phyloP scores from a whole-genome alignment of 78 protist genomes.

The Cavenderia fasciculata region DNA sequence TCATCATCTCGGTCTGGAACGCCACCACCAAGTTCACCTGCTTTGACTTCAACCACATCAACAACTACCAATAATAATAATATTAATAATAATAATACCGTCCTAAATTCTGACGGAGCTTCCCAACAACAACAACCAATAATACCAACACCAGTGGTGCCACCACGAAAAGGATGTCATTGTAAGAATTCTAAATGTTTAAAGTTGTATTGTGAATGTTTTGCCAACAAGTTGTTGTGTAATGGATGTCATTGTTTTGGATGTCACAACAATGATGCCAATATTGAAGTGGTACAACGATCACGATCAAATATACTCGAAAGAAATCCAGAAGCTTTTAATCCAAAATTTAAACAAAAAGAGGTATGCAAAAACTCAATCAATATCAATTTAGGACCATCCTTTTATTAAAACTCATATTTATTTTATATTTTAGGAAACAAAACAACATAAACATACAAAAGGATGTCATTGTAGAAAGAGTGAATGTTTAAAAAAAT shows the following conservation, averaged over 20 bases:
- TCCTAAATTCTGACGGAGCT: no score
- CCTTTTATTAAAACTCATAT: no score
- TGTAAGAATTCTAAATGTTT: slow-evolving; percentile 90
- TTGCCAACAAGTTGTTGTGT: slow-evolving; percentile 75
- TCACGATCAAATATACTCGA: slow-evolving; percentile 81
- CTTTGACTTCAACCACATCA: no score
- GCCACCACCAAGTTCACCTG: no score
- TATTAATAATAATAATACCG: no score
- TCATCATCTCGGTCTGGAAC: no score
- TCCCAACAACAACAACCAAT: no score
- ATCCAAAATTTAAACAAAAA: slow-evolving; percentile 72
- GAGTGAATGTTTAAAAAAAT: slow-evolving; percentile 87
- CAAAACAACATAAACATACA: slow-evolving; percentile 51
- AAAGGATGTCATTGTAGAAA: slow-evolving; percentile 91
- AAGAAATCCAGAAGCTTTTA: slow-evolving; percentile 87
- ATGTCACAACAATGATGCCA: slow-evolving; percentile 81
- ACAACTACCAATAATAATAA: no score
- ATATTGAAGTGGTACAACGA: slow-evolving; percentile 50
- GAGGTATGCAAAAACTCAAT: background rate
- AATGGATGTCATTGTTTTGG: slow-evolving; percentile 77
- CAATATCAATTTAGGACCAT: no score
- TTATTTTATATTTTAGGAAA: no score
- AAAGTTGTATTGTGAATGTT: slow-evolving; percentile 91
- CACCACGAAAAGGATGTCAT: slow-evolving; percentile 84
- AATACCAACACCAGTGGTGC: no score